Evolutionary conservation across 768 basidiomycete species (phyloP).

Genomic region (Gymnopilus junonius): DNA sequence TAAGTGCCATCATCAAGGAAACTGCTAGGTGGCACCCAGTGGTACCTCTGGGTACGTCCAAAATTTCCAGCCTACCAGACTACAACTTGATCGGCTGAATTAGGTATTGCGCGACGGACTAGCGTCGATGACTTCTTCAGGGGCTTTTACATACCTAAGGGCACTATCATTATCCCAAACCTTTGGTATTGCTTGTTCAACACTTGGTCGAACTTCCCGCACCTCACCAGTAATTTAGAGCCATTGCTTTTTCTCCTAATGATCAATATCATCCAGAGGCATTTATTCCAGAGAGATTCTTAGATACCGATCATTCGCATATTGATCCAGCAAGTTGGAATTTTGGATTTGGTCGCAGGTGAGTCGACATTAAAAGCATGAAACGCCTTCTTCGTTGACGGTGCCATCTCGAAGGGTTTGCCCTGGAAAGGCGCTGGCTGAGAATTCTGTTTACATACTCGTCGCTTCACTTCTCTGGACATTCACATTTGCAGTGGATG

Average conservation of each 20-base stretch:
- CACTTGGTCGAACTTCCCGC: background rate
- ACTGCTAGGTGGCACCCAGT: conserved; percentile 11
- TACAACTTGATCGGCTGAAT: background rate
- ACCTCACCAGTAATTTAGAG: conserved; percentile 3
- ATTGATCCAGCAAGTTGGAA: background rate
- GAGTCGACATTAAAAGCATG: background rate
- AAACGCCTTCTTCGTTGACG: too few species aligned
- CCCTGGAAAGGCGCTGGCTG: conserved; percentile 20
- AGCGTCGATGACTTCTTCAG: conserved; percentile 13
- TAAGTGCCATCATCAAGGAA: conserved; percentile 12
- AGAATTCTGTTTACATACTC: conserved; percentile 17
- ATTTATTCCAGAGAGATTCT: conserved; percentile 19
- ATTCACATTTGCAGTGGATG: conserved; percentile 9
- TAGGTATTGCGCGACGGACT: conserved; percentile 17
- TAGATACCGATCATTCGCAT: background rate
- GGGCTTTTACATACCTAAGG: conserved; percentile 38
- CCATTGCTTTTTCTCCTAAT: conserved; percentile 11
- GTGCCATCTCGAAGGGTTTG: conserved; percentile 11
- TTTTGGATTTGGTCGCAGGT: conserved; percentile 5
- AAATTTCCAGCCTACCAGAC: background rate
- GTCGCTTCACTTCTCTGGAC: conserved; percentile 9
- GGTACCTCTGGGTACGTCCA: conserved; percentile 4
- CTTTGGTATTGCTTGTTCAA: conserved; percentile 30
- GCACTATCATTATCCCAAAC: conserved; percentile 37
- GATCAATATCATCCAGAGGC: conserved; percentile 5